These are phyloP conservation scores for Dactylellina haptotyla DNA, from an alignment of 2,329 filamentous ascomycete genomes.

Conservation along the genomic window DNA sequence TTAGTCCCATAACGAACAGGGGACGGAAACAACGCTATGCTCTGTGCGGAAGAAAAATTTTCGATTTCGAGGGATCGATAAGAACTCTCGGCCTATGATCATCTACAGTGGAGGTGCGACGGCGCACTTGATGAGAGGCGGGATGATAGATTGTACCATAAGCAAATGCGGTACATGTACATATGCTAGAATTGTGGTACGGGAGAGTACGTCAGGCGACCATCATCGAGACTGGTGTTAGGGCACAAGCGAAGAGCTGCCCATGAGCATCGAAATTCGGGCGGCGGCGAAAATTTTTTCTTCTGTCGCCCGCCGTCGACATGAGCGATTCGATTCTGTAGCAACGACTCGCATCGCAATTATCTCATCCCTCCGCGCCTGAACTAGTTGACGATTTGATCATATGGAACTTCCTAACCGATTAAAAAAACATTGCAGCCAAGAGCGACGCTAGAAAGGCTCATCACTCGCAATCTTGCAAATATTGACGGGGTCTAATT, in stretches of 20 bases:
- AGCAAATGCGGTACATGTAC: slow-evolving; percentile 28
- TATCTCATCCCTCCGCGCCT: slow-evolving; percentile 32
- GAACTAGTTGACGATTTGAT: slow-evolving; percentile 23
- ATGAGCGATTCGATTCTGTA: slow-evolving; percentile 15
- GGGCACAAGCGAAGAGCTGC: slow-evolving; percentile 51
- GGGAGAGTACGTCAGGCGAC: slow-evolving; percentile 52
- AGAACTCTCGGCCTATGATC: slow-evolving; percentile 31
- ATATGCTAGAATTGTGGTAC: slow-evolving; percentile 34
- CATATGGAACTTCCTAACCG: slow-evolving; percentile 42
- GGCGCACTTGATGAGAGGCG: slow-evolving; percentile 42
- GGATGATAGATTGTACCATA: slow-evolving; percentile 38
- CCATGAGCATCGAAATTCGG: slow-evolving; percentile 41
- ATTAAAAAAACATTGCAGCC: slow-evolving; percentile 47
- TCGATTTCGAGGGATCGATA: slow-evolving; percentile 43
- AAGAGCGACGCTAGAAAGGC: slow-evolving; percentile 50
- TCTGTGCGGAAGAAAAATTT: slow-evolving; percentile 44
- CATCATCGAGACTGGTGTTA: slow-evolving; percentile 50
- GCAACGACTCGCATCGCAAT: slow-evolving; percentile 39
- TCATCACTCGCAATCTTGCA: slow-evolving; percentile 27
- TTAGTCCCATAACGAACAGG: slow-evolving; percentile 39
- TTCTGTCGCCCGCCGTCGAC: slow-evolving; percentile 41
- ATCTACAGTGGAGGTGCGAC: slow-evolving; percentile 42
- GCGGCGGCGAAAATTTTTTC: slow-evolving; percentile 38
- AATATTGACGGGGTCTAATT: slow-evolving; percentile 33
- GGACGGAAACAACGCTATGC: slow-evolving; percentile 44